phyloP scores from a whole-genome alignment of 2,329 filamentous ascomycete species.

The Xylaria sp. region DNA sequence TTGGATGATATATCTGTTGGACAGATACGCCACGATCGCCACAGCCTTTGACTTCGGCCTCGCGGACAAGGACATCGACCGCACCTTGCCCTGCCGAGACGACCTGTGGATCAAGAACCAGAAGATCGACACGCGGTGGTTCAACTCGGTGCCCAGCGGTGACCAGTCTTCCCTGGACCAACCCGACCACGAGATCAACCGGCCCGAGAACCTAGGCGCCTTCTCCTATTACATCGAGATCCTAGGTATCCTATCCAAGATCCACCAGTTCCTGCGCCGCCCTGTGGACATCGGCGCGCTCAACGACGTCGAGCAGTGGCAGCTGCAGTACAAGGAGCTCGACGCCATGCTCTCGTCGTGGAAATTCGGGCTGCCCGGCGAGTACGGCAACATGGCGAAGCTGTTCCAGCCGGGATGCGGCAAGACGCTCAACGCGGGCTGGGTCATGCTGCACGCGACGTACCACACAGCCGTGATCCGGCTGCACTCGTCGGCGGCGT shows the following conservation, averaged over 20 bases:
- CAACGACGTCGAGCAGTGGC: constrained; percentile 88
- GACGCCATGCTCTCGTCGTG: constrained; percentile 80
- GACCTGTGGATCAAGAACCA: constrained; percentile 85
- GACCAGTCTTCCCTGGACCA: constrained; percentile 44
- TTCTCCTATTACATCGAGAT: constrained; percentile 94
- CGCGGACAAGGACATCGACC: constrained; percentile 87
- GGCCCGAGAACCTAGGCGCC: constrained; percentile 81
- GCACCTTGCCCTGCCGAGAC: constrained; percentile 84
- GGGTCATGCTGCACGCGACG: constrained; percentile 90
- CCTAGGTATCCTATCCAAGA: constrained; percentile 82
- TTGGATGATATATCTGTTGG: constrained; percentile 92
- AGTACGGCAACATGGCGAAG: constrained; percentile 84
- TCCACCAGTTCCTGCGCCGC: constrained; percentile 86
- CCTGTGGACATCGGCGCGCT: constrained; percentile 87
- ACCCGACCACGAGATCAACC: constrained; percentile 68
- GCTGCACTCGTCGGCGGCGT: constrained; percentile 89
- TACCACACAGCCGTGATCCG: constrained; percentile 91
- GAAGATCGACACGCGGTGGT: constrained; percentile 84
- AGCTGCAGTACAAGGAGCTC: constrained; percentile 82
- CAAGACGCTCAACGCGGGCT: constrained; percentile 77
- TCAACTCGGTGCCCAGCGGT: constrained; percentile 57
- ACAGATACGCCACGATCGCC: constrained; percentile 87
- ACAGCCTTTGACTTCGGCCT: constrained; percentile 92
- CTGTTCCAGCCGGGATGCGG: constrained; percentile 72
- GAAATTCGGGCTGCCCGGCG: constrained; percentile 81